Base-by-base conservation (phyloP, 345 rosid genomes). In the Gynandropsis gynandra region DNA sequence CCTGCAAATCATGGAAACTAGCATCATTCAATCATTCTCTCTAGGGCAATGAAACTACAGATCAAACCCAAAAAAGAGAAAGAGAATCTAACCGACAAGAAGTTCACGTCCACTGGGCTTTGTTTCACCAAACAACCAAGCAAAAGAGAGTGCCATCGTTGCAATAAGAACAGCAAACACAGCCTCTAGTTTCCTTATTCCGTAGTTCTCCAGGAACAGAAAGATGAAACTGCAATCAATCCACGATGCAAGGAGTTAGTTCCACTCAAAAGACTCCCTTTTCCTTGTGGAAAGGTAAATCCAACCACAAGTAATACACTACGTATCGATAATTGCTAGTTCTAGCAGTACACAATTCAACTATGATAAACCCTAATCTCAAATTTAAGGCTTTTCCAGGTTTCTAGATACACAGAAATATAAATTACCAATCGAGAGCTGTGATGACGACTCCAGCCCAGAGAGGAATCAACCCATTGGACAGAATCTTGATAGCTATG, bases 81-180 rank as follows among this genome's bases (percentile, higher is more conserved):
- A 13, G 3, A 11, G 15, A 12, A 32, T 33, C 73, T 60, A 60
- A 87, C 98, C 98, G 52, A 82, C 61, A 63, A 84, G 67, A 32
- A 90, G 87, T 18, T 87, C 89, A 0, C 49, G 63, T 64, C 85
- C 89, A 66, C 69, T 72, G 10, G 98, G 98, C 54, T 82, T 80
- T 4, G 96, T 63, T 34, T 84, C 87, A 35, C 78, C 98, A 60
- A 90, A 90, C 98, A 90, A 84, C 98, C 96, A 87, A 47, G 95
- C 96, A 70, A 90, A 90, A 31, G 96, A 76, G 46, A 84, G 16
- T 6, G 93, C 98, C 98, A 90, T 87, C 0, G 70, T 77, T 29
- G 85, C 98, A 63, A 90, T 90, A 27, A 82, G 70, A 18, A 90
- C 44, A 43, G 93, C 96, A 66, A 90, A 90, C 52, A 90, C 29